A percentile compares a stretch with the other conserved stretches of the same genome.
Evolutionary conservation across 139 green algal genomes (phyloP).

Genomic region (Dunaliella sp.): DNA sequence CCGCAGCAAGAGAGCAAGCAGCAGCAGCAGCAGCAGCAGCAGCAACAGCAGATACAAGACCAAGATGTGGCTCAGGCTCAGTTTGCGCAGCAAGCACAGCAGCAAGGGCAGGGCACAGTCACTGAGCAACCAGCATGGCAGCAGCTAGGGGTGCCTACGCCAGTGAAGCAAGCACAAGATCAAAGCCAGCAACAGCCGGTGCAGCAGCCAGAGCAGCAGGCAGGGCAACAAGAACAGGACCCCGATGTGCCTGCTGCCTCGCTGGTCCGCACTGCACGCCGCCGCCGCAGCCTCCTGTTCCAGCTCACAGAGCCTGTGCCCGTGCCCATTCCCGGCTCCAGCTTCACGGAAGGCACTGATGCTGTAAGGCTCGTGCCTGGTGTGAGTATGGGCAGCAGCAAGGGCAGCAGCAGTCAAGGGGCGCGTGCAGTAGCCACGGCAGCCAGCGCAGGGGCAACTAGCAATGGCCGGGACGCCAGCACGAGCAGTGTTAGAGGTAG

Average conservation of each 20-base stretch:
- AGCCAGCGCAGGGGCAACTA: no score
- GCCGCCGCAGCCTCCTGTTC: neutral
- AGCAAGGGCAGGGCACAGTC: no score
- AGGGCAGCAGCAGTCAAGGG: neutral
- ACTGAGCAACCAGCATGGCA: no score
- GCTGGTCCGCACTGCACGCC: neutral
- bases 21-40: no score
- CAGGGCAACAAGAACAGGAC: neutral
- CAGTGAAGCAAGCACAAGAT: no score
- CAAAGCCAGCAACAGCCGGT: no score
- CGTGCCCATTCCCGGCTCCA: neutral
- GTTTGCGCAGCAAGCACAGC: no score
- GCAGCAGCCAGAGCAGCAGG: neutral
- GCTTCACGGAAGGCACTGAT: neutral
- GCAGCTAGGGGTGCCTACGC: no score
- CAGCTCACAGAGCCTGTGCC: neutral
- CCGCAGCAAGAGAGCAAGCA: neutral
- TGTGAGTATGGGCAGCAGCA: neutral
- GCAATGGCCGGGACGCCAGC: no score
- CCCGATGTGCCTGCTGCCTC: neutral
- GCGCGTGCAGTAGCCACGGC: no score
- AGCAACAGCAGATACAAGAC: neutral
- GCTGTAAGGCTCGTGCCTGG: neutral
- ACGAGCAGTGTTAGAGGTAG: no score
- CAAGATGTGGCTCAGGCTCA: no score